Conservation (phyloP, 2,329 filamentous ascomycete genomes). For the Phialophora expanda region DNA sequence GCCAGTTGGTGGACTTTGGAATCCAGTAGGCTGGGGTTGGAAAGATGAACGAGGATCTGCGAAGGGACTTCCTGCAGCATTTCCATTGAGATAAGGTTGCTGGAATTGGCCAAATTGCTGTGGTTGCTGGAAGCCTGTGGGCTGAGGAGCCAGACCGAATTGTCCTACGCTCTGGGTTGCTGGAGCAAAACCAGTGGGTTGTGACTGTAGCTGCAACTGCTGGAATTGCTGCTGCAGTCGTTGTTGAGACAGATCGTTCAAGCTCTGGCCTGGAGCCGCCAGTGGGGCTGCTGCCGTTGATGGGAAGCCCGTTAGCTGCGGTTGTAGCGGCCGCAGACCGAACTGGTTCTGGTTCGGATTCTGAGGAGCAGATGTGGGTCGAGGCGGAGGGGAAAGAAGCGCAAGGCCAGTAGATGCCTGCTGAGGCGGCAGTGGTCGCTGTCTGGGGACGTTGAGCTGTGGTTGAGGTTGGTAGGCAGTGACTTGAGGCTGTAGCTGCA, state of each 20-base stretch:
- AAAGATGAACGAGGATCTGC: slow-evolving; percentile 59
- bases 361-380: slow-evolving; percentile 86
- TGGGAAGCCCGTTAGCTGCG: slow-evolving; percentile 79
- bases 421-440: slow-evolving; percentile 70
- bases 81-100: slow-evolving; percentile 58
- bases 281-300: slow-evolving; percentile 60
- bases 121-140: slow-evolving; percentile 57
- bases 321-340: slow-evolving; percentile 74
- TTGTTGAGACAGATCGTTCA: slow-evolving; percentile 73
- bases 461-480: slow-evolving; percentile 42
- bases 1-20: slow-evolving; percentile 55
- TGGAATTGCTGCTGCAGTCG: slow-evolving; percentile 65
- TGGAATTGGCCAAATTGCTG: slow-evolving; percentile 56
- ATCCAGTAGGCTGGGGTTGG: slow-evolving; percentile 61
- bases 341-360: slow-evolving; percentile 74
- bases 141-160: slow-evolving; percentile 52
- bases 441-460: slow-evolving; percentile 54
- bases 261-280: slow-evolving; percentile 74
- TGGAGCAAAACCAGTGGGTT: slow-evolving; percentile 67
- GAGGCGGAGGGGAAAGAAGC: slow-evolving; percentile 77
- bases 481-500: slow-evolving; percentile 35
- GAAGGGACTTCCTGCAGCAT: slow-evolving; percentile 55
- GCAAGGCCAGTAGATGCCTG: slow-evolving; percentile 63
- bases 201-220: slow-evolving; percentile 59
- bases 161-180: slow-evolving; percentile 42